Conservation (phyloP, 1,284 basidiomycete species). For the Irpex rosettiformis region DNA sequence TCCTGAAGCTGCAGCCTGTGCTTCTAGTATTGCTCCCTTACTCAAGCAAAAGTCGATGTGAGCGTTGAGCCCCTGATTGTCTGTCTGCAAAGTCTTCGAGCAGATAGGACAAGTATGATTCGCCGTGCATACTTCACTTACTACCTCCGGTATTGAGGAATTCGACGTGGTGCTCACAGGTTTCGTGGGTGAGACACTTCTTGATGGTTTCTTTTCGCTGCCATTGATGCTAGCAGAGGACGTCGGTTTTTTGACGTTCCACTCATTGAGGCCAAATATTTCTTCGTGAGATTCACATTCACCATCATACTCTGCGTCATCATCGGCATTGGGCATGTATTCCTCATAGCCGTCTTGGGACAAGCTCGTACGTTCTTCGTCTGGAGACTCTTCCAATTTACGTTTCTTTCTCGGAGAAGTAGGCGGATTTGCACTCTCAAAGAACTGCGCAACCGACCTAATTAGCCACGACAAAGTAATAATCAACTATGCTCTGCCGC, state of each 20-base stretch:
- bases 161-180: not conserved
- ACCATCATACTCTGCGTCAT: too few relatives aligned
- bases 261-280: too few relatives aligned
- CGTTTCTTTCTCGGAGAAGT: conserved; percentile 41
- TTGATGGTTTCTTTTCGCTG: not conserved
- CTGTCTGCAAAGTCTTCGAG: conserved; percentile 46
- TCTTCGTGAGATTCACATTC: conserved; percentile 23
- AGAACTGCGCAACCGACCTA: conserved; percentile 45
- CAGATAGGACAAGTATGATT: conserved; percentile 63
- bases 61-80: conserved; percentile 67
- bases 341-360: conserved; percentile 30
- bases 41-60: conserved; percentile 80
- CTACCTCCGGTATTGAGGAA: not conserved
- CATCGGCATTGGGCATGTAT: conserved; percentile 54
- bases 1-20: conserved; percentile 37
- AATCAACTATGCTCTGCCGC: conserved; percentile 15
- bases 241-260: not conserved
- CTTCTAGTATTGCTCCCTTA: conserved; percentile 63
- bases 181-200: not conserved
- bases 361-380: conserved; percentile 8
- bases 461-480: not conserved
- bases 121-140: not conserved
- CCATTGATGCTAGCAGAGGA: not conserved
- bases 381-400: conserved; percentile 8
- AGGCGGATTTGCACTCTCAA: conserved; percentile 37